A percentile compares a stretch with the other conserved stretches of the same genome.
phyloP scores from a whole-genome alignment of 1,284 basidiomycete species.

The Mycena sp. region DNA sequence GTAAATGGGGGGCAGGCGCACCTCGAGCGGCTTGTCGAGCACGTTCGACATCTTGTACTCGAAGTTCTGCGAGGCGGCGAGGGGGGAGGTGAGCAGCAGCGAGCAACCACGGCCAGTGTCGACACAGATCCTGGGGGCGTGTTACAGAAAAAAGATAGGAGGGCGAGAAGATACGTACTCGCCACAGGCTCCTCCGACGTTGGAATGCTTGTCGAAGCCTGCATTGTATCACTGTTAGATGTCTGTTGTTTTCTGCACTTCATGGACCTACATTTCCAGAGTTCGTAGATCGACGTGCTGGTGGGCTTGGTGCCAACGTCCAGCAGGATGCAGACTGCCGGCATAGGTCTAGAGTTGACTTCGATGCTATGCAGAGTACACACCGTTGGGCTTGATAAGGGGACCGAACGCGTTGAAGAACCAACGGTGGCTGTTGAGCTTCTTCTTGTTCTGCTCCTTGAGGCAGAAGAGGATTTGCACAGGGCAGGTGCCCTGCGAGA shows the following conservation, averaged over 20 bases:
- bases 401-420: slow-evolving; percentile 97
- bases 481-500: slow-evolving; percentile 83
- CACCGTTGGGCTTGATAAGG: slow-evolving; percentile 81
- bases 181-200: slow-evolving; percentile 95
- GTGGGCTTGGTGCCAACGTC: slow-evolving; percentile 97
- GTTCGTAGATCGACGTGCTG: slow-evolving; percentile 92
- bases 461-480: slow-evolving; percentile 95
- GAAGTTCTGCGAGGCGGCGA: slow-evolving; percentile 93
- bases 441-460: slow-evolving; percentile 97
- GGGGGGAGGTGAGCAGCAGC: slow-evolving; percentile 83
- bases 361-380: no score
- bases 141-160: no score
- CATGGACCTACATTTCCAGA: slow-evolving; percentile 97
- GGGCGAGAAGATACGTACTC: no score
- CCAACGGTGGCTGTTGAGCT: slow-evolving; percentile 94
- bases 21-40: slow-evolving; percentile 93
- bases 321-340: slow-evolving; percentile 86
- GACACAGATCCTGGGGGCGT: slow-evolving; percentile 91
- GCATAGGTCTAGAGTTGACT: no score
- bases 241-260: no score
- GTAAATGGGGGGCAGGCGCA: no score
- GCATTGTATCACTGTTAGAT: no score
- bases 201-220: slow-evolving; percentile 91
- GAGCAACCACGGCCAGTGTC: slow-evolving; percentile 84
- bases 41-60: slow-evolving; percentile 96